Conservation (phyloP, 164 flowering plant genomes). For the Magnolia kwangsiensis region DNA sequence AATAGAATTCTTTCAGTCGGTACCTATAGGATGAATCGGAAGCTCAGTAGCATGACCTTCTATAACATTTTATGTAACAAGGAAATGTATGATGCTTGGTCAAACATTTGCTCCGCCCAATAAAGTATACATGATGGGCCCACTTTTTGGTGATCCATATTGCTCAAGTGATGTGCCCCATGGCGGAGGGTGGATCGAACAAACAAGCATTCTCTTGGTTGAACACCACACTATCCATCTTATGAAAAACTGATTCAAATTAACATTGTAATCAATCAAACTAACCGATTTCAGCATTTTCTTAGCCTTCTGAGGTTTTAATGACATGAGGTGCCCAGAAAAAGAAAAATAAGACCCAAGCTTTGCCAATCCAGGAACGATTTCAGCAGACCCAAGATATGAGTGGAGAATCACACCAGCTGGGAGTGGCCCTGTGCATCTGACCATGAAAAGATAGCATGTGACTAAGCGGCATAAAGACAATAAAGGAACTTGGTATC, state of each 20-base stretch:
- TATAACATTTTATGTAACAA: background rate
- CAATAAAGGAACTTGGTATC: too few species aligned
- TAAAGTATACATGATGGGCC: background rate
- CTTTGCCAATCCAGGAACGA: conserved; percentile 79
- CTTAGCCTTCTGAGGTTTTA: conserved; percentile 80
- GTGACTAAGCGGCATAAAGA: background rate
- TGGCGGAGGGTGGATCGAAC: background rate
- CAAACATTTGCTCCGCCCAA: background rate
- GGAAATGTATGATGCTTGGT: background rate
- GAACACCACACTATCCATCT: too few species aligned
- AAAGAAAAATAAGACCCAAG: conserved; percentile 97
- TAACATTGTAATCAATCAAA: background rate
- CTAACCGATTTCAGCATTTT: conserved; percentile 67
- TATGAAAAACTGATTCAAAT: background rate
- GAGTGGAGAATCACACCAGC: conserved; percentile 89
- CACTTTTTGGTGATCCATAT: too few species aligned
- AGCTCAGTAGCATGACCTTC: background rate
- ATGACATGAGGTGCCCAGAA: conserved; percentile 75
- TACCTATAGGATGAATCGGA: conserved; percentile 34
- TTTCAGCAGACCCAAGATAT: conserved; percentile 91
- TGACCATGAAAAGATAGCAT: background rate
- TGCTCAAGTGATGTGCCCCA: background rate
- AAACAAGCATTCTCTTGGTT: background rate
- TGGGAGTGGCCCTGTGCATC: conserved; percentile 75
- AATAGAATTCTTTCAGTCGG: conserved; percentile 62